These are phyloP conservation scores for Paraphaeosphaeria minitans DNA, from an alignment of 2,329 filamentous ascomycete species.

Conservation along the genomic window DNA sequence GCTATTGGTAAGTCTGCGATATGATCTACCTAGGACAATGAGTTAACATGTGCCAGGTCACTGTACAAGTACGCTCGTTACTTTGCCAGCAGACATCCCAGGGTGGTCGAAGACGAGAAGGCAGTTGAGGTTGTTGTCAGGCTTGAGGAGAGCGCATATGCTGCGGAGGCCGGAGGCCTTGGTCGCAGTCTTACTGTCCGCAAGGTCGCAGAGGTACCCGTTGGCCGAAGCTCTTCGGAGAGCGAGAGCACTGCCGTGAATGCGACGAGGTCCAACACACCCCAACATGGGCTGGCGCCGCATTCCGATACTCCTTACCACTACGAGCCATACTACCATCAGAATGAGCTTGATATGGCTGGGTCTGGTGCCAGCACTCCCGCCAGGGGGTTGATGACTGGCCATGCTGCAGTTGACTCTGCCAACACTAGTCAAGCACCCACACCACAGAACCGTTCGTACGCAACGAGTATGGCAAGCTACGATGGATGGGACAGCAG, in stretches of 20 bases:
- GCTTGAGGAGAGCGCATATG: constrained; percentile 26
- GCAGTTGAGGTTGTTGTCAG: constrained; percentile 40
- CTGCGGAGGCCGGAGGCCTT: constrained; percentile 16
- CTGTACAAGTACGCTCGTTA: constrained; percentile 54
- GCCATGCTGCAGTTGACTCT: neutral
- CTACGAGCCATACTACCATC: neutral
- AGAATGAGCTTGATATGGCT: neutral
- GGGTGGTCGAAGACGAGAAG: constrained; percentile 55
- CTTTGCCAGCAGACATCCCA: constrained; percentile 55
- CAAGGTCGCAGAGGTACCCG: constrained; percentile 14
- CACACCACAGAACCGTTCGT: neutral
- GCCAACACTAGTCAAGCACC: neutral
- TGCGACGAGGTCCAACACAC: neutral
- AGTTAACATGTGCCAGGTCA: constrained; percentile 23
- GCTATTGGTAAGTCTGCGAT: constrained; percentile 34
- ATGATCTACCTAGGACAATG: neutral
- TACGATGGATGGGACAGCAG: neutral
- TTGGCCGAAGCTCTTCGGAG: neutral
- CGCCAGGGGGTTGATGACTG: neutral
- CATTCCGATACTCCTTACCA: neutral
- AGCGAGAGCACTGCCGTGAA: neutral
- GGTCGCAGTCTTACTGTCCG: constrained; percentile 31
- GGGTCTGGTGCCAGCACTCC: constrained; percentile 1
- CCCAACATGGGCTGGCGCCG: neutral
- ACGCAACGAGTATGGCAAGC: neutral